Base-by-base conservation (phyloP, 768 basidiomycete species). In the Xanthoconium purpureum region DNA sequence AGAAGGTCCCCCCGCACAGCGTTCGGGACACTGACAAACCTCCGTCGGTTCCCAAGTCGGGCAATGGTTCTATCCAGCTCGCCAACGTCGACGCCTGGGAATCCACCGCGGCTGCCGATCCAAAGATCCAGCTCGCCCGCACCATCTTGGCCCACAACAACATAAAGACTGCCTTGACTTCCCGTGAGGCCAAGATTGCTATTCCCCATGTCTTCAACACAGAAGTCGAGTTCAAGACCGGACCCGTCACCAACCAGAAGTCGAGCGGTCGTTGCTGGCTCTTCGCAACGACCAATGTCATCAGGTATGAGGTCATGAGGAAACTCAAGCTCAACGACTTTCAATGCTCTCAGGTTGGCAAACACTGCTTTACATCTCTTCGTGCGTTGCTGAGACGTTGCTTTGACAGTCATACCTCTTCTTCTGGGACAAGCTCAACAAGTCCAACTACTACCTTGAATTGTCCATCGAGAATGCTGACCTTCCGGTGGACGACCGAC, bases 351-450 rank as follows among this genome's bases (percentile, higher is more conserved):
- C 95, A 96, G 78, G 89, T 84, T 43, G 28, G 77, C 65, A 20
- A 33, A 38, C 11, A 3, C 24, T 14, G 6, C 20, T 18, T n/a
- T 29, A 12, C 5, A n/a, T 43, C 17, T 35, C 38, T 10, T 52
- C 9, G 12, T 5, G 28, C 42, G 11, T 54, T 51, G 46, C 57
- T 61, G 48, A 62, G 33, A 46, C 20, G 30, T 47, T 56, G 29
- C 32, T 14, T 46, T 38, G 40, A 42, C 63, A 91, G 88, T 84
- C 85, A 3, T 96, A 96, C 72, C 79, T 95, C 30, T 95, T 94
- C 80, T 95, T 98, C 81, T 96, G 88, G 80, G 95, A 98, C 74
- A 94, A 95, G 73, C 83, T 98, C 48, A 93, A 95, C 79, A 92
- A 97, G 71, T 74, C 80, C 43, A 89, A 88, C 72, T 94, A 91